phyloP scores from a whole-genome alignment of 305 asterid species.

The Rubia tinctorum region DNA sequence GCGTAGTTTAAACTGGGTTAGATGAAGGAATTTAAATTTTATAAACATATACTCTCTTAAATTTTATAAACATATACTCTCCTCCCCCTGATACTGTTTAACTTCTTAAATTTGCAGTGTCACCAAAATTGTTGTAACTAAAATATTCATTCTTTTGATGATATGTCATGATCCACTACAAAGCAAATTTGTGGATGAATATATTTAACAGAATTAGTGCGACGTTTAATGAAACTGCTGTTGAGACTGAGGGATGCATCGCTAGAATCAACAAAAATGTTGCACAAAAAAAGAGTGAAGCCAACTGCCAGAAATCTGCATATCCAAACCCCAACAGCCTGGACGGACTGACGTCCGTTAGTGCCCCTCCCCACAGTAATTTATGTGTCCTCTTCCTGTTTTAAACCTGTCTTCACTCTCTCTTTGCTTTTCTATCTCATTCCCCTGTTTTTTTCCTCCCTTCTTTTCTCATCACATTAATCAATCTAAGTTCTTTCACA shows the following conservation, averaged over 20 bases:
- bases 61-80: too few species aligned
- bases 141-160: too few species aligned
- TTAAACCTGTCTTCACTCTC: conserved; percentile 19
- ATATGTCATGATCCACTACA: not conserved
- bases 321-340: conserved; percentile 23
- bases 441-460: not conserved
- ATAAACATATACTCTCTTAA: too few species aligned
- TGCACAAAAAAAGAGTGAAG: conserved; percentile 2
- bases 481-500: not conserved
- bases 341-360: conserved; percentile 25
- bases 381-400: conserved; percentile 36
- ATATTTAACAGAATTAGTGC: too few species aligned
- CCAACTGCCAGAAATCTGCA: too few species aligned
- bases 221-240: not conserved
- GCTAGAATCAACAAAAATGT: too few species aligned
- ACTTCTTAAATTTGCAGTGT: too few species aligned
- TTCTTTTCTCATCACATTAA: not conserved
- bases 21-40: too few species aligned
- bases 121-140: too few species aligned
- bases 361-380: not conserved
- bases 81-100: too few species aligned
- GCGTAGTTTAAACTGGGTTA: too few species aligned
- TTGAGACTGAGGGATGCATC: not conserved
- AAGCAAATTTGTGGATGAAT: too few species aligned
- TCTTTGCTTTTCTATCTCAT: not conserved